Evolutionary conservation across 306 rosid species (phyloP), one percentile per base, ranked within the genome.

Genomic region (Cyamopsis tetragonoloba): DNA sequence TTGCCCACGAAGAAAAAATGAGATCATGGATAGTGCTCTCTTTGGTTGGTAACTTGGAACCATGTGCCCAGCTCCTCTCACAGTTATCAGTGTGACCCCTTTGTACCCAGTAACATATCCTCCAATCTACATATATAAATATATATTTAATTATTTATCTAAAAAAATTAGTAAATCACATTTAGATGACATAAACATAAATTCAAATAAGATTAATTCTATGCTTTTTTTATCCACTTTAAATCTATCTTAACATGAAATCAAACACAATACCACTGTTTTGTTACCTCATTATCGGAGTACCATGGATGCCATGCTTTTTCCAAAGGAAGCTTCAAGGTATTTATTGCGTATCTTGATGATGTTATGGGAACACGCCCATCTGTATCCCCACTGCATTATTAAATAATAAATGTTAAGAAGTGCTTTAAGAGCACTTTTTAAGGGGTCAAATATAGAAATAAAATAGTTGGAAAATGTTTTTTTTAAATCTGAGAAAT

Each of bases 1-100:
- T 61, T 79, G 6, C 53, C 79, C 76, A 13, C 3, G 35, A 24
- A 79, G 76, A 24, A 79, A 79, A 79, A 30, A 67, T 32, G 89
- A 78, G 65, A 87, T 75, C 81, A 82, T 66, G 68, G 81, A 44
- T 17, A 80, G 71, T 47, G 93, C 83, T 43, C 84, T 51, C 22
- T 78, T 35, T 34, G 93, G 86, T 76, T 82, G 88, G 69, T 72
- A 44, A 75, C 84, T 84, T 49, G 89, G 89, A 80, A 84, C 87
- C 76, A 26, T 56, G 65, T 87, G 89, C 10, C 92, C 93, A 7
- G 93, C 87, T 62, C 81, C 93, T 60, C 87, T 82, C 27, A 87
- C 67, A 1, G 83, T 87, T 12, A 77, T 3, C 19, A 87, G 66
- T 39, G 84, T 58, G 54, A 84, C 56, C 42, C 86, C 93, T 53